These are phyloP conservation scores for Acanthamoeba triangularis DNA, from an alignment of 208 protist genomes.

Conservation along the genomic window DNA sequence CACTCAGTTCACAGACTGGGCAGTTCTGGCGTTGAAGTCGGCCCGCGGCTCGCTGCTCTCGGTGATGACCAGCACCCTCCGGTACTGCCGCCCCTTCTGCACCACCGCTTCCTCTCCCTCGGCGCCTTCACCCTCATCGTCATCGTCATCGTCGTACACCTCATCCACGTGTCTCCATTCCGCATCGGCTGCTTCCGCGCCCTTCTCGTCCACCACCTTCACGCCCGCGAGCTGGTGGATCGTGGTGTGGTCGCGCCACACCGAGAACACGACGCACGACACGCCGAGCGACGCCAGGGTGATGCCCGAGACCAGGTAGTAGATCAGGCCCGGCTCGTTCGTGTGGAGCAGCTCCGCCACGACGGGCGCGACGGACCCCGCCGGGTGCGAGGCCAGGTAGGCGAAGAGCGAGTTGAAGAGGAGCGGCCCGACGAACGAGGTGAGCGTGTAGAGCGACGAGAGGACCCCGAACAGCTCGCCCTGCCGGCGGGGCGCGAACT, in stretches of 20 bases:
- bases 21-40: too few species aligned
- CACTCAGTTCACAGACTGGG: too few species aligned
- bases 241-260: not conserved
- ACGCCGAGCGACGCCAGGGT: not conserved
- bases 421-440: constrained; percentile 3
- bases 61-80: not conserved
- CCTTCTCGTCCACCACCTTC: not conserved
- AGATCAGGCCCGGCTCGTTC: not conserved
- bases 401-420: constrained; percentile 28
- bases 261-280: not conserved
- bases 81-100: not conserved
- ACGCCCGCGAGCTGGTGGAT: not conserved
- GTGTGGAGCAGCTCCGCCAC: not conserved
- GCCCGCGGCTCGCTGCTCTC: not conserved
- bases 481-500: not conserved
- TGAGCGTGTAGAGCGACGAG: constrained; percentile 10
- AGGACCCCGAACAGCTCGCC: constrained; percentile 7
- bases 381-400: not conserved
- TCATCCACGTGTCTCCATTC: too few species aligned
- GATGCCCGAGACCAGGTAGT: not conserved
- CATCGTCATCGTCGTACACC: too few species aligned
- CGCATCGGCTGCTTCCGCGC: not conserved
- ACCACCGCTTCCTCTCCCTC: too few species aligned
- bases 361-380: not conserved
- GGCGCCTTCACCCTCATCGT: not conserved